A percentile compares a stretch with the other conserved stretches of the same genome.
Conservation (phyloP, 805 yeast genomes). For the Starmerella scarabaei region DNA sequence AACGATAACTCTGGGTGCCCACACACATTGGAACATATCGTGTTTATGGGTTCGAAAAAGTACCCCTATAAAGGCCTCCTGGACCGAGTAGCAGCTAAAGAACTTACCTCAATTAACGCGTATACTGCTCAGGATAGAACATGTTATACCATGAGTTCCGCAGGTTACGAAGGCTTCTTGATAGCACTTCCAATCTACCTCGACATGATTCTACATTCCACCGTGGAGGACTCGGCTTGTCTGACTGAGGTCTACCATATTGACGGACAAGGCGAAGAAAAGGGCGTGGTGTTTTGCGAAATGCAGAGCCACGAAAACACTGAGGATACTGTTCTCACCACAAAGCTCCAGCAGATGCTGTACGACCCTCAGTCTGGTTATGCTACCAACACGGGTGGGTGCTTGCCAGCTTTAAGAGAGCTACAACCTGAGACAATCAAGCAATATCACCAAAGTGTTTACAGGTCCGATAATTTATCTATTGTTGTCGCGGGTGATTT, state of each 20-base stretch:
- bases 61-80: conserved; percentile 86
- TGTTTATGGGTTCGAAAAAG: conserved; percentile 84
- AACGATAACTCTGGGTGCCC: conserved; percentile 82
- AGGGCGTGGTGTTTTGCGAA: conserved; percentile 93
- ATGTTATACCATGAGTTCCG: conserved; percentile 78
- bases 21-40: conserved; percentile 86
- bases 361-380: conserved; percentile 57
- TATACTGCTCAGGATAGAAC: conserved; percentile 97
- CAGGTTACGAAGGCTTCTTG: conserved; percentile 93
- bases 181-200: conserved; percentile 74
- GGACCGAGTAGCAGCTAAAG: conserved; percentile 72
- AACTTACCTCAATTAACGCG: conserved; percentile 82
- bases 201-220: conserved; percentile 77
- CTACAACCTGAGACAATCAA: conserved; percentile 63
- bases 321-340: conserved; percentile 45
- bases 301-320: conserved; percentile 89
- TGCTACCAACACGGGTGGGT: conserved; percentile 88
- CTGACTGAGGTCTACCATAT: conserved; percentile 89
- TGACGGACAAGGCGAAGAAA: conserved; percentile 80
- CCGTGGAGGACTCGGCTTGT: conserved; percentile 80
- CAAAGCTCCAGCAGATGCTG: conserved; percentile 23
- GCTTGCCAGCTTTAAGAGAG: conserved; percentile 59
- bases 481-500: conserved; percentile 76
- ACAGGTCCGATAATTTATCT: conserved; percentile 74
- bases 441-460: conserved; percentile 55